These are phyloP conservation scores for Candida golubevii DNA, from an alignment of 805 yeast species.

Conservation along the genomic window DNA sequence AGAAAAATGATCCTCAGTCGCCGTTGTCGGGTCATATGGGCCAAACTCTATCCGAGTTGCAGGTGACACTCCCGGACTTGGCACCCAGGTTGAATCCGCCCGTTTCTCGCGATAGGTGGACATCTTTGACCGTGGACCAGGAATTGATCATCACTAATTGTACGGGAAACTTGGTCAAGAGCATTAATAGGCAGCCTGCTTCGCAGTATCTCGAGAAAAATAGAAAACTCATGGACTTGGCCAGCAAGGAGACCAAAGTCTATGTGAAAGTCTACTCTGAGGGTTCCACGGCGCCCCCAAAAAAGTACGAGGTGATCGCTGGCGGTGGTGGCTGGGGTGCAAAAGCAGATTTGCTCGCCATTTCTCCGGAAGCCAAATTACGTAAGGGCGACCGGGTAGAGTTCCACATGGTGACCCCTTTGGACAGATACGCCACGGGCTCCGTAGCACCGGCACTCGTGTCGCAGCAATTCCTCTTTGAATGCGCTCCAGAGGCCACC, in stretches of 20 bases:
- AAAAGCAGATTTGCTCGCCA: slow-evolving; percentile 59
- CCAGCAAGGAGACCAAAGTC: slow-evolving; percentile 42
- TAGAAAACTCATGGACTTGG: slow-evolving; percentile 32
- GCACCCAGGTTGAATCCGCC: slow-evolving; percentile 6
- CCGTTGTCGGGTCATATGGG: slow-evolving; percentile 21
- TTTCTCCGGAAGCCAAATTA: slow-evolving; percentile 53
- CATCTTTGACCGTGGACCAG: slow-evolving; percentile 22
- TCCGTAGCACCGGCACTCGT: slow-evolving; percentile 2
- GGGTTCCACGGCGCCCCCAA: neutral
- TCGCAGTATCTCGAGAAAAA: slow-evolving; percentile 51
- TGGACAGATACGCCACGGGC: slow-evolving; percentile 18
- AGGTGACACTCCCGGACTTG: slow-evolving; percentile 22
- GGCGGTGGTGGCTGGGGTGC: slow-evolving; percentile 81
- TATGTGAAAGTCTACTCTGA: slow-evolving; percentile 29
- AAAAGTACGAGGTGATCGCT: slow-evolving; percentile 52
- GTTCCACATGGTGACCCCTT: slow-evolving; percentile 43
- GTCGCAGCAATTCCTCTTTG: slow-evolving; percentile 21
- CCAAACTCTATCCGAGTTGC: slow-evolving; percentile 26
- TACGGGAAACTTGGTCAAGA: slow-evolving; percentile 56
- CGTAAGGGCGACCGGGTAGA: slow-evolving; percentile 43
- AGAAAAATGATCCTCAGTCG: slow-evolving; percentile 8
- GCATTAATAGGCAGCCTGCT: slow-evolving; percentile 53
- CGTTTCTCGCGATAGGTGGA: slow-evolving; percentile 29
- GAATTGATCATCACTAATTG: slow-evolving; percentile 43
- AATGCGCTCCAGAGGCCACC: slow-evolving; percentile 30